These are phyloP conservation scores for Clitoria ternatea DNA, from an alignment of 306 rosid genomes.

Conservation along the genomic window DNA sequence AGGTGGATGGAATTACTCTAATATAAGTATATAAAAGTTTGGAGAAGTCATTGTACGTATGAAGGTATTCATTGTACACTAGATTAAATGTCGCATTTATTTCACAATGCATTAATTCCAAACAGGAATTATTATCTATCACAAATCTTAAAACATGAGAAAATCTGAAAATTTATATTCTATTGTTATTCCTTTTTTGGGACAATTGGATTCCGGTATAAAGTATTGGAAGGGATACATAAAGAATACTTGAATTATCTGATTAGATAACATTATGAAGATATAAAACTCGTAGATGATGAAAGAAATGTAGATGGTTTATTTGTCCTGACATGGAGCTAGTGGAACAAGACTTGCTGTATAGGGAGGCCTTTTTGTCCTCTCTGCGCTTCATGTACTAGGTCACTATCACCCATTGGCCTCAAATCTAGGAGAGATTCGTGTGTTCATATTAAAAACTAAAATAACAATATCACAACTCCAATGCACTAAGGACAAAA, in stretches of 20 bases:
- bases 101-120: neutral
- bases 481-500: constrained; percentile 18
- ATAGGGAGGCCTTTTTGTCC: constrained; percentile 42
- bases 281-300: neutral
- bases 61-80: too few species aligned
- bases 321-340: constrained; percentile 28
- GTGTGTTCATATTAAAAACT: constrained; percentile 14
- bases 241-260: neutral
- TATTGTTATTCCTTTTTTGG: neutral
- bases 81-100: too few species aligned
- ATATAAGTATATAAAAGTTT: too few species aligned
- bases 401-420: constrained; percentile 47
- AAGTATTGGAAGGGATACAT: neutral
- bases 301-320: neutral
- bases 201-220: neutral
- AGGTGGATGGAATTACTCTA: too few species aligned
- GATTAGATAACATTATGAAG: constrained; percentile 27
- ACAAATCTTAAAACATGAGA: too few species aligned
- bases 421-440: constrained; percentile 67
- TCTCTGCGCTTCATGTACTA: constrained; percentile 32
- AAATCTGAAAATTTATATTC: too few species aligned
- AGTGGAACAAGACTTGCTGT: constrained; percentile 18
- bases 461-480: neutral
- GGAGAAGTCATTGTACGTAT: too few species aligned
- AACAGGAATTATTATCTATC: neutral